A percentile compares a stretch with the other conserved stretches of the same genome.
phyloP scores from a whole-genome alignment of 306 rosid genomes.

The Echinosophora koreensis region DNA sequence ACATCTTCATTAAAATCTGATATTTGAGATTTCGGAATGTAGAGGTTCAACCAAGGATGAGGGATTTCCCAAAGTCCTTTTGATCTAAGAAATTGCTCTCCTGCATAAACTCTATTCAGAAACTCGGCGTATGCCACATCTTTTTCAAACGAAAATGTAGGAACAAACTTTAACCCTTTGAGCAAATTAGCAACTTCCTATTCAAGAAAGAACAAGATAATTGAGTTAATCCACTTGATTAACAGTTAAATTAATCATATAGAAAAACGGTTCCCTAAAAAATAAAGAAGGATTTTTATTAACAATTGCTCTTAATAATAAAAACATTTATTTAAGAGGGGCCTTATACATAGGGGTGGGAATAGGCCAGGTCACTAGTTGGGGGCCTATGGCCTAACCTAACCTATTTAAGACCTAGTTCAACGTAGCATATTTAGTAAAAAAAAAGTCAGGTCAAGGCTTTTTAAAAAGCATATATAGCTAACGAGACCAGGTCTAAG shows the following conservation, averaged over 20 bases:
- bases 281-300: neutral
- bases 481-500: too few relatives aligned
- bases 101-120: slow-evolving; percentile 53
- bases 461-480: too few relatives aligned
- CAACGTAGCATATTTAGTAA: too few relatives aligned
- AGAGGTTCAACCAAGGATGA: slow-evolving; percentile 76
- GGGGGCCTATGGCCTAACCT: too few relatives aligned
- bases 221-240: neutral
- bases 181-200: slow-evolving; percentile 47
- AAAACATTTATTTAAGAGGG: too few relatives aligned
- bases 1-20: slow-evolving; percentile 57
- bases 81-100: slow-evolving; percentile 46
- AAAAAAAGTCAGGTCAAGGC: too few relatives aligned
- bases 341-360: too few relatives aligned
- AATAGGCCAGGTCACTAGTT: too few relatives aligned
- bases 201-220: neutral
- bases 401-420: too few relatives aligned
- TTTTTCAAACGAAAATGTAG: slow-evolving; percentile 50
- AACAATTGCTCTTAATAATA: too few relatives aligned
- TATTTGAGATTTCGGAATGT: slow-evolving; percentile 65
- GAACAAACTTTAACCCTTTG: slow-evolving; percentile 42
- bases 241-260: neutral
- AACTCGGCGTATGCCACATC: slow-evolving; percentile 60
- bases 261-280: neutral
- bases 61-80: slow-evolving; percentile 64